Evolutionary conservation across 148 eudicot species (phyloP), one percentile per base, ranked within the genome.

Genomic region (Cornus suecica): DNA sequence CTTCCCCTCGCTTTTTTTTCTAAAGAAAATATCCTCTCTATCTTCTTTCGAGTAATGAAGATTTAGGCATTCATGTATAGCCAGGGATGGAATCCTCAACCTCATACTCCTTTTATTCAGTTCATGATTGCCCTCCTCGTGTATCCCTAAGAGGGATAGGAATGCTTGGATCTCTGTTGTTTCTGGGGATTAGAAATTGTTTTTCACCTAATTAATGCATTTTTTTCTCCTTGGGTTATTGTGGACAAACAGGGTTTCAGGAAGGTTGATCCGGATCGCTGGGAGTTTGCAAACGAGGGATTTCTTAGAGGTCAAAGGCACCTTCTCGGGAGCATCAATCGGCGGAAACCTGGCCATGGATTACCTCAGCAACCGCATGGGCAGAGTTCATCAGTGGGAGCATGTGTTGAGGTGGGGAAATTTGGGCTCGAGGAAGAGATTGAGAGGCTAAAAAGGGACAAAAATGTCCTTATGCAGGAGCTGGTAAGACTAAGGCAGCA

Each of bases 201-300:
- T 24, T n/a, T n/a, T 56, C 23, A 20, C 5, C 5, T 18, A 20
- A 0, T 20, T 56, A 18, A 58, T 1, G 23, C 20, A 18, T 58
- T 11, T 58, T 74, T 51, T 26, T 37, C 11, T 68, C 32, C 69
- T 24, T 30, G 29, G 66, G 52, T 8, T 18, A 0, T 0, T 63
- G 28, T 75, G 75, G 56, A 78, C 20, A 27, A 60, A 72, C 84
- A 89, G 92, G 92, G 92, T 34, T 89, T 89, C 58, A 74, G 86
- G 69, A 89, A 89, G 78, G 90, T 89, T 69, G 90, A 89, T 80
- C 89, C 90, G 51, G 90, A 89, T 69, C 90, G 90, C 20, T 89
- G 90, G 90, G 92, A 89, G 80, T 89, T 89, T 80, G 92, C 92
- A 3, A 89, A 89, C 28, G 92, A 87, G 83, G 88, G 88, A 29